phyloP scores from a whole-genome alignment of 1,139 yeast genomes.

The Lodderomyces parapsilosis region DNA sequence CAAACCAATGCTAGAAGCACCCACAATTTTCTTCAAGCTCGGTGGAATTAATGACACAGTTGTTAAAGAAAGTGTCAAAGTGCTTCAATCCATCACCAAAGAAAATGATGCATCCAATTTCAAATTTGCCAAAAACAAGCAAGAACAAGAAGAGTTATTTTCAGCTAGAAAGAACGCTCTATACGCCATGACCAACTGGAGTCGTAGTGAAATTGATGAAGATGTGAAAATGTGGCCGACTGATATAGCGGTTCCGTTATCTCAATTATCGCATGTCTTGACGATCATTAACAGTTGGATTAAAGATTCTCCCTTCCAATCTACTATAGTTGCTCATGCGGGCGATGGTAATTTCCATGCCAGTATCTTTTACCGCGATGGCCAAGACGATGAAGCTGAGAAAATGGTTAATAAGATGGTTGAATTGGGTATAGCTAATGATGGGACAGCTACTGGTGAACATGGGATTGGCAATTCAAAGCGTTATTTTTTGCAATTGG shows the following conservation, averaged over 20 bases:
- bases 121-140: slow-evolving; percentile 32
- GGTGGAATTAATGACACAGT: slow-evolving; percentile 39
- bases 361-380: slow-evolving; percentile 61
- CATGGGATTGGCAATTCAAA: slow-evolving; percentile 65
- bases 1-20: slow-evolving; percentile 54
- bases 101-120: slow-evolving; percentile 33
- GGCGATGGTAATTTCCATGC: slow-evolving; percentile 93
- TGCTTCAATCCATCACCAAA: slow-evolving; percentile 25
- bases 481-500: slow-evolving; percentile 45
- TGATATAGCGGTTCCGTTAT: slow-evolving; percentile 79
- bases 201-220: slow-evolving; percentile 41
- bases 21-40: slow-evolving; percentile 43
- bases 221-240: slow-evolving; percentile 46
- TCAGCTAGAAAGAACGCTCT: slow-evolving; percentile 46
- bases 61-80: slow-evolving; percentile 36
- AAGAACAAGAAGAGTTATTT: slow-evolving; percentile 42
- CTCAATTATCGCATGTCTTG: slow-evolving; percentile 62
- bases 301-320: slow-evolving; percentile 52
- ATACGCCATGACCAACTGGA: slow-evolving; percentile 44
- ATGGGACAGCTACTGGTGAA: slow-evolving; percentile 66
- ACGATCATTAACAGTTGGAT: slow-evolving; percentile 58
- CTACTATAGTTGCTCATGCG: slow-evolving; percentile 73
- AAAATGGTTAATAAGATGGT: slow-evolving; percentile 36
- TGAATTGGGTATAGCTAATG: slow-evolving; percentile 40
- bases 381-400: slow-evolving; percentile 35